Conservation (phyloP, 1,284 basidiomycete species). For the Coniophora puteana region DNA sequence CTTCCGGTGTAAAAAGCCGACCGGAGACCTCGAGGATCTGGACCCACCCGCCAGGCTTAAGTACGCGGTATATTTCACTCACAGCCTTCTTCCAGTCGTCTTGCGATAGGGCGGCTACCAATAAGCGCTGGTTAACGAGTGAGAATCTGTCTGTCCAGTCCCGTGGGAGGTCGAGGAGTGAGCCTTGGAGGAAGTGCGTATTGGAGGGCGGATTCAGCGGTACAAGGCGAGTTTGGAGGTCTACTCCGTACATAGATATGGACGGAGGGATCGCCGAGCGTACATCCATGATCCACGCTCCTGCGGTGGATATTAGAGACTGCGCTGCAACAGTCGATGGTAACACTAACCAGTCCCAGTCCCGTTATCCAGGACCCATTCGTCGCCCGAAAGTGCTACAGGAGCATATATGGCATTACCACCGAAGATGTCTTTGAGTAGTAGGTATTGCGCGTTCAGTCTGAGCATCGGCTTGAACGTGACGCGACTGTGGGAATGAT, state of each 20-base stretch:
- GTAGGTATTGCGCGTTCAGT: conserved; percentile 7
- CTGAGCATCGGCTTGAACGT: too few species aligned
- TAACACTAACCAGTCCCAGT: conserved; percentile 16
- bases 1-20: too few species aligned
- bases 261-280: conserved; percentile 13
- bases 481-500: too few species aligned
- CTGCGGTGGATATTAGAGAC: conserved; percentile 3
- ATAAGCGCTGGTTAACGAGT: conserved; percentile 29
- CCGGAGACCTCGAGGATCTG: conserved; percentile 27
- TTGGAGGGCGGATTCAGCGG: too few species aligned
- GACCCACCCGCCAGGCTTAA: conserved; percentile 24
- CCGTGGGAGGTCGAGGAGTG: conserved; percentile 17
- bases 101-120: conserved; percentile 24
- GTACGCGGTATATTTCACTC: conserved; percentile 25
- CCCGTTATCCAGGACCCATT: conserved; percentile 21
- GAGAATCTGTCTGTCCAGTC: conserved; percentile 24
- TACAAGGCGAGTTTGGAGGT: conserved; percentile 18
- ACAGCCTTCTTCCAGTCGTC: conserved; percentile 23
- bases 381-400: conserved; percentile 11
- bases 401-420: conserved; percentile 19
- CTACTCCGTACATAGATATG: conserved; percentile 17
- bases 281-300: conserved; percentile 19
- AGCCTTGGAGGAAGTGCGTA: too few species aligned
- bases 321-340: not conserved
- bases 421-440: conserved; percentile 12